Percentiles rank a stretch among this genome's conserved stretches.
Evolutionary conservation across 1,139 yeast species (phyloP).

Genomic region (Insectozyma bohioensis): DNA sequence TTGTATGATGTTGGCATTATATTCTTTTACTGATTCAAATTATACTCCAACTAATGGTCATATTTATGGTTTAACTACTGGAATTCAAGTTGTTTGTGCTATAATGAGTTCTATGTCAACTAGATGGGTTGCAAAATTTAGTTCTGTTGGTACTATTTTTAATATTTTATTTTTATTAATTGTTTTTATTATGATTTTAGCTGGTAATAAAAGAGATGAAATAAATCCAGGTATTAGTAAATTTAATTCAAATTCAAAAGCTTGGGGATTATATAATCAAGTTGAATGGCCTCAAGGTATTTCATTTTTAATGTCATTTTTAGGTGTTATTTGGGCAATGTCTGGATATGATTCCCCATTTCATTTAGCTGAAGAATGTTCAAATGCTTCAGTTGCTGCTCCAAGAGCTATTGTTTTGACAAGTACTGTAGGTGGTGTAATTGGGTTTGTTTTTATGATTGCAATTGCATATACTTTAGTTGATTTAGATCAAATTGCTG

Average conservation of each 20-base stretch:
- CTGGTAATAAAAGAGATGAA: conserved; percentile 47
- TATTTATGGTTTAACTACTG: conserved; percentile 50
- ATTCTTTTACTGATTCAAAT: conserved; percentile 30
- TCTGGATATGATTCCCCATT: conserved; percentile 76
- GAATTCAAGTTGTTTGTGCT: conserved; percentile 51
- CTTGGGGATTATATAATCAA: conserved; percentile 61
- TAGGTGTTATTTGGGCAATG: conserved; percentile 76
- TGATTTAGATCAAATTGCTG: conserved; percentile 50
- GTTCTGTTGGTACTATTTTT: conserved; percentile 49
- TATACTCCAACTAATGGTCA: conserved; percentile 52
- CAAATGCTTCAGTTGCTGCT: conserved; percentile 63
- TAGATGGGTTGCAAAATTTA: conserved; percentile 55
- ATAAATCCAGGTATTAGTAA: conserved; percentile 34
- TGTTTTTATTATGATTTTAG: conserved; percentile 57
- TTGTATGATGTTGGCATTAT: conserved; percentile 57
- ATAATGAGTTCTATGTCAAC: conserved; percentile 53
- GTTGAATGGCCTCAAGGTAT: conserved; percentile 71
- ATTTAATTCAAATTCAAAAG: conserved; percentile 50
- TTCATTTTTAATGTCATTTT: conserved; percentile 57
- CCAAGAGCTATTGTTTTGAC: conserved; percentile 70
- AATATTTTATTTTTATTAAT: conserved; percentile 54
- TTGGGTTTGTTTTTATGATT: conserved; percentile 64
- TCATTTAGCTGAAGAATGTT: conserved; percentile 70
- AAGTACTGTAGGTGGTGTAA: conserved; percentile 57
- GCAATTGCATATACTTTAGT: conserved; percentile 67